Base-by-base conservation (phyloP, 2,329 filamentous ascomycete species). In the Sporothrix euskadiensis region DNA sequence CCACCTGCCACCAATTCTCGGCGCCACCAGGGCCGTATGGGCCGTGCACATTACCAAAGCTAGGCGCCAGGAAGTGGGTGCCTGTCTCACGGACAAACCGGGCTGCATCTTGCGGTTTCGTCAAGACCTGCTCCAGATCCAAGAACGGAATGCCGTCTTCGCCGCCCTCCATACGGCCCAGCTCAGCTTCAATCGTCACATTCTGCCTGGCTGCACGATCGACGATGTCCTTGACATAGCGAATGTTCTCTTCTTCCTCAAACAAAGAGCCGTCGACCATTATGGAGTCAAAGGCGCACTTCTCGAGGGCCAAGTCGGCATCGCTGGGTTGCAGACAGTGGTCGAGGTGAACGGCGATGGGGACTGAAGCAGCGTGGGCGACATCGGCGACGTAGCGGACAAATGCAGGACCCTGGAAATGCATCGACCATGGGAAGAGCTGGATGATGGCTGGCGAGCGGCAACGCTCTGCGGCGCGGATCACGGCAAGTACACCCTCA, bases 251-350 rank as follows among this genome's bases (percentile, higher is more conserved):
- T 71, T 86, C 89, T 77, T 89, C 89, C 76, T 91, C 90, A 78
- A 91, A 89, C 79, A 93, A 91, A 73, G 85, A 88, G 90, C 93
- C 93, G 81, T 93, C 91, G 0, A 93, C 88, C 91, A 93, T 93
- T 79, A 93, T 92, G 71, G 84, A 87, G 79, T 93, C 91, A 76
- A 93, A 92, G 0, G 84, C 84, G 52, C 88, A 82, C 1, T 83
- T 82, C 74, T 86, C 84, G 0, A 88, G 88, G 0, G 88, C 89
- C 0, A 81, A 82, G 5, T 85, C 84, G 75, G 91, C 89, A 59
- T 88, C 85, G 73, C 85, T 85, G 41, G 87, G 86, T 6, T 85
- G 85, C 77, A 91, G 89, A 6, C 88, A 89, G 80, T 92, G 90
- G 82, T 92, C 90, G 78, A 92, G 85, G 80, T 92, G 90, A 12